phyloP scores from a whole-genome alignment of 2,329 filamentous ascomycete genomes.

The Byssochlamys sp. region DNA sequence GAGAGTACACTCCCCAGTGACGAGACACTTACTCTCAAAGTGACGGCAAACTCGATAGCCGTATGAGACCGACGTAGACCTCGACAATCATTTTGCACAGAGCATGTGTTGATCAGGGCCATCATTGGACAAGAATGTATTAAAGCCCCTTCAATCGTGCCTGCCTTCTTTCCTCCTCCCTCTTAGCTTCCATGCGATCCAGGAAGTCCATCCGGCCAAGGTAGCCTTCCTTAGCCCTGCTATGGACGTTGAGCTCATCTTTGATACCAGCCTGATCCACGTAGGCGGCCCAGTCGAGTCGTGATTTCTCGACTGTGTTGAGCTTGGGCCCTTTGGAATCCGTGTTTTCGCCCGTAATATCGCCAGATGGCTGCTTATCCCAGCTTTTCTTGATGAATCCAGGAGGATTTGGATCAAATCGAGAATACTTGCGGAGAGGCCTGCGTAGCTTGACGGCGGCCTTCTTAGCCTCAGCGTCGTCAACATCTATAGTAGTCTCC shows the following conservation, averaged over 20 bases:
- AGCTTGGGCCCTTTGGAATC: slow-evolving; percentile 47
- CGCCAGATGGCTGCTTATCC: slow-evolving; percentile 28
- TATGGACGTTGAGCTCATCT: slow-evolving; percentile 52
- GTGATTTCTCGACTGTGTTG: slow-evolving; percentile 58
- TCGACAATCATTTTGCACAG: not conserved
- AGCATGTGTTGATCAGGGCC: not conserved
- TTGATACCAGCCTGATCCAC: slow-evolving; percentile 53
- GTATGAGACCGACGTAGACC: not conserved
- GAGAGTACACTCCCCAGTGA: slow-evolving; percentile 3
- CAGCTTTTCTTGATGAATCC: slow-evolving; percentile 35
- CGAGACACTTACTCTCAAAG: not conserved
- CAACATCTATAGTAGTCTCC: slow-evolving; percentile 15
- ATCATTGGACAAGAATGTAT: not conserved
- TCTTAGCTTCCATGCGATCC: slow-evolving; percentile 46
- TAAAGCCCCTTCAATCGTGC: slow-evolving; percentile 38
- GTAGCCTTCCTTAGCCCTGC: slow-evolving; percentile 54
- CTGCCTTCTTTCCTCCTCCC: slow-evolving; percentile 47
- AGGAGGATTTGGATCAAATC: slow-evolving; percentile 39
- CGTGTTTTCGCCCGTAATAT: slow-evolving; percentile 17
- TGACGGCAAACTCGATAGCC: not conserved
- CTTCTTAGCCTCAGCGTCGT: slow-evolving; percentile 11
- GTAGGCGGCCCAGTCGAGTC: slow-evolving; percentile 56
- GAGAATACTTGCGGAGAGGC: slow-evolving; percentile 34
- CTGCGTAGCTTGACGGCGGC: slow-evolving; percentile 22
- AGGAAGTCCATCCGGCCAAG: slow-evolving; percentile 55